These are phyloP conservation scores for Boletus speciosus DNA, from an alignment of 768 basidiomycete species.

Conservation along the genomic window DNA sequence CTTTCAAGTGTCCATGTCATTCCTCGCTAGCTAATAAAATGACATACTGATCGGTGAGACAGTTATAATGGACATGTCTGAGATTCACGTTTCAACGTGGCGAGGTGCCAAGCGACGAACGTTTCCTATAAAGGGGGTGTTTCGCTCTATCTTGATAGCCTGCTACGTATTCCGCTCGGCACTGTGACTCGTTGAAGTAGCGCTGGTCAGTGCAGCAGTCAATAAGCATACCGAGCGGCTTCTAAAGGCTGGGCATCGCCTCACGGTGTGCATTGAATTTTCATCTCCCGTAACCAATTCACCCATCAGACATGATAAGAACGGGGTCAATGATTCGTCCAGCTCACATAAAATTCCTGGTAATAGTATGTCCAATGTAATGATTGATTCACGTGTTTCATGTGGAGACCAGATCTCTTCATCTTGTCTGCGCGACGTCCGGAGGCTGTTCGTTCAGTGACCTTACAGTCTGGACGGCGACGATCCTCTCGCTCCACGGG, in stretches of 20 bases:
- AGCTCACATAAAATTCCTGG: background rate
- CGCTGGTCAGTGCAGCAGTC: background rate
- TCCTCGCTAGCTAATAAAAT: background rate
- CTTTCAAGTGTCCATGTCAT: background rate
- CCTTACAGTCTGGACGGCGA: background rate
- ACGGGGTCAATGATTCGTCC: constrained; percentile 1
- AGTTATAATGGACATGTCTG: background rate
- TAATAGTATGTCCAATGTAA: background rate
- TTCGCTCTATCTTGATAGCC: background rate
- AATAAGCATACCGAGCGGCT: background rate
- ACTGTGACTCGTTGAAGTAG: background rate
- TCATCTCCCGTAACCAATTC: background rate
- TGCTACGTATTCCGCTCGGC: no score
- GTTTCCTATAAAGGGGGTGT: background rate
- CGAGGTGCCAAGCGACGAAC: background rate
- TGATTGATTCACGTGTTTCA: background rate
- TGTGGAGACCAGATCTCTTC: background rate
- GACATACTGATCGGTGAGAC: background rate
- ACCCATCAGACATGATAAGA: background rate
- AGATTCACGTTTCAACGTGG: background rate
- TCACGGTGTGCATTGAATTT: background rate
- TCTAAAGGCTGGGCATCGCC: background rate
- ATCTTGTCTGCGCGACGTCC: background rate
- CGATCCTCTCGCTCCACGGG: background rate
- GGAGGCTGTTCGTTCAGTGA: background rate